A percentile compares a stretch with the other conserved stretches of the same genome.
Conservation (phyloP, 176 grass and related monocot species). For the Cenchrus purpureus region DNA sequence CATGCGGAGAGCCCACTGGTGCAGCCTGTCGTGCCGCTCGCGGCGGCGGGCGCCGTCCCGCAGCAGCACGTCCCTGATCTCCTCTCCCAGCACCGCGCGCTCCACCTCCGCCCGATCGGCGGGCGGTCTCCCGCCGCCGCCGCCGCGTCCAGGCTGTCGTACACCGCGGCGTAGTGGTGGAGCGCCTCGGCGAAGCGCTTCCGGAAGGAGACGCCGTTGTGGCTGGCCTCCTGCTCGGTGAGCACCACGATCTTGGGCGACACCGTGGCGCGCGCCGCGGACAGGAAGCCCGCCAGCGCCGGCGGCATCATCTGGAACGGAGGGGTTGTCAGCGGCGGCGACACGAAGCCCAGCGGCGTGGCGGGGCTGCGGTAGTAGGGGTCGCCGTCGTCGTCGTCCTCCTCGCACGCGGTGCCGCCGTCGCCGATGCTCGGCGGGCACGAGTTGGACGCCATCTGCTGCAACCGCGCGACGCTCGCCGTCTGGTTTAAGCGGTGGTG, state of each 20-base stretch:
- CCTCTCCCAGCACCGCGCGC: constrained; percentile 32
- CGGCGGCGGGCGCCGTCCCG: constrained; percentile 5
- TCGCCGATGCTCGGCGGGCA: background rate
- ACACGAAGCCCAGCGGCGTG: constrained; percentile 22
- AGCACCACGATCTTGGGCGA: constrained; percentile 40
- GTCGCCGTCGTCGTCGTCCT: background rate
- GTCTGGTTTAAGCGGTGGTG: background rate
- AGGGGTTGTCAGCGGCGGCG: background rate
- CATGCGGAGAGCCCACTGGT: constrained; percentile 43
- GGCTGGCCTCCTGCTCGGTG: constrained; percentile 50
- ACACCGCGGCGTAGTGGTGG: constrained; percentile 41
- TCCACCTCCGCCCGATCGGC: constrained; percentile 37
- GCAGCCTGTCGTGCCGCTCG: constrained; percentile 52
- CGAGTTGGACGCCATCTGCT: background rate
- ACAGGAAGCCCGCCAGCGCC: constrained; percentile 23
- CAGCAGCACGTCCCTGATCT: constrained; percentile 42
- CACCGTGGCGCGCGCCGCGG: background rate
- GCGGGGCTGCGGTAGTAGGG: background rate
- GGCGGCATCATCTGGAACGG: background rate
- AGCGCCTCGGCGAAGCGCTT: constrained; percentile 51
- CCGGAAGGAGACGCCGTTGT: constrained; percentile 35
- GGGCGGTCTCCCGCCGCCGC: background rate
- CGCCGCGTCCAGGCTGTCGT: constrained; percentile 13
- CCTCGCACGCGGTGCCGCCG: background rate
- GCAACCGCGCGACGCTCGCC: background rate